These are phyloP conservation scores for Pelargonium australe DNA, from an alignment of 441 rosid genomes.

Conservation along the genomic window DNA sequence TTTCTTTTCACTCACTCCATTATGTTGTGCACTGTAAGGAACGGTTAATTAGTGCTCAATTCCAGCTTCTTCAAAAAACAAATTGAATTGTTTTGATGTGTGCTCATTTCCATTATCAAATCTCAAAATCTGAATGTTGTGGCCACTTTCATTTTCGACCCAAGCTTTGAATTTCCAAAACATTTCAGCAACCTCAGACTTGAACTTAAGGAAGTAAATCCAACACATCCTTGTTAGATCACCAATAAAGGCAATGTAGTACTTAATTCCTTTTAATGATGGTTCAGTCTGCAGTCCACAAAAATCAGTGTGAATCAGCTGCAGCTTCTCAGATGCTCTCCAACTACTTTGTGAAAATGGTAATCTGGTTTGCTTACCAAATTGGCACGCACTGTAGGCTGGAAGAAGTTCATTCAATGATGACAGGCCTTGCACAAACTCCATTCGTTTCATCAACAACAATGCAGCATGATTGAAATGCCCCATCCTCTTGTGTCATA, in stretches of 20 bases:
- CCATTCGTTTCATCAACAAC: no score
- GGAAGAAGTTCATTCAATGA: no score
- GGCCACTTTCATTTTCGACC: constrained; percentile 14
- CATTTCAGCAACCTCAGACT: constrained; percentile 9
- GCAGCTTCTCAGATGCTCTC: no score
- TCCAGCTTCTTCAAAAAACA: constrained; percentile 1
- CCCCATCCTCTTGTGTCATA: no score
- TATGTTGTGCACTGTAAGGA: constrained; percentile 19
- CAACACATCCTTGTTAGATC: constrained; percentile 9
- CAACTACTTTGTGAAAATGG: no score
- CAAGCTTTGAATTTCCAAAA: constrained; percentile 17
- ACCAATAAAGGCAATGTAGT: constrained; percentile 15
- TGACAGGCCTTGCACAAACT: no score
- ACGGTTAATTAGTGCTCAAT: constrained; percentile 20
- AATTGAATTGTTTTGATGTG: background rate
- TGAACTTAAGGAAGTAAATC: constrained; percentile 15
- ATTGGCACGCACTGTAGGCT: no score
- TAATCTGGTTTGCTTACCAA: no score
- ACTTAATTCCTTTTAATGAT: background rate
- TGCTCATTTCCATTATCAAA: constrained; percentile 22
- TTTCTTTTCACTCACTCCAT: constrained; percentile 16
- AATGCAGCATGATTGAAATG: no score
- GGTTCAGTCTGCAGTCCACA: no score
- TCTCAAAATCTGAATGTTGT: constrained; percentile 12
- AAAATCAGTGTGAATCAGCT: no score